Conservation (phyloP, 192 early-diverging fungal genomes). For the Rhizophagus sp. region DNA sequence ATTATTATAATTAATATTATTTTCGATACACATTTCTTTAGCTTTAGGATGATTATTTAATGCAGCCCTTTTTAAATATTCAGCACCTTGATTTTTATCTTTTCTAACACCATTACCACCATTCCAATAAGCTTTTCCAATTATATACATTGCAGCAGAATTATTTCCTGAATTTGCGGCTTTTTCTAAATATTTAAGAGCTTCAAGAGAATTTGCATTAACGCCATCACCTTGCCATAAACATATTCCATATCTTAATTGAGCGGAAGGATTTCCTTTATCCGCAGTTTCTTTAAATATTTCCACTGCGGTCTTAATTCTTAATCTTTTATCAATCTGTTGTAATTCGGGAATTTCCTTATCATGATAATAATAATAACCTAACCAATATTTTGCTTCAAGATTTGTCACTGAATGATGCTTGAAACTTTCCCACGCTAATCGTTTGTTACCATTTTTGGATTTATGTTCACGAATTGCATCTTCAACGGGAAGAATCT, state of each 20-base stretch:
- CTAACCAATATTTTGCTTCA: slow-evolving; percentile 2
- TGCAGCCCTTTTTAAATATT: slow-evolving; percentile 21
- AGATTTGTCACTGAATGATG: background rate
- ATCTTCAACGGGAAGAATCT: background rate
- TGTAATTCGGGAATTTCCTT: background rate
- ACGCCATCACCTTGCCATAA: slow-evolving; percentile 1
- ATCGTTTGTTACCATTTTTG: background rate
- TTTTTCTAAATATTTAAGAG: slow-evolving; percentile 8
- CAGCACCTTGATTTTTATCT: background rate
- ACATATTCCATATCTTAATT: slow-evolving; percentile 22
- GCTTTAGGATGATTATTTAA: slow-evolving; percentile 14
- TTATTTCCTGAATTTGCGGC: background rate
- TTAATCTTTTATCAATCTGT: background rate
- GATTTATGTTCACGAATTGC: background rate
- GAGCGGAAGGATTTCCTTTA: slow-evolving; percentile 15
- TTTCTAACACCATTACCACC: background rate
- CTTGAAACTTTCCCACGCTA: slow-evolving; percentile 7
- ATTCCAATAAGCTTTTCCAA: slow-evolving; percentile 13
- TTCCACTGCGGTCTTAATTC: background rate
- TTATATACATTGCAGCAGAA: slow-evolving; percentile 14
- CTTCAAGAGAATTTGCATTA: background rate
- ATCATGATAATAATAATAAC: slow-evolving; percentile 10
- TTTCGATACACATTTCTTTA: slow-evolving; percentile 7
- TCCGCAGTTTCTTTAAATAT: slow-evolving; percentile 22
- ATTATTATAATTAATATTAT: background rate